Evolutionary conservation across 2,329 filamentous ascomycete genomes (phyloP).

Genomic region (Sporothrix protearum): DNA sequence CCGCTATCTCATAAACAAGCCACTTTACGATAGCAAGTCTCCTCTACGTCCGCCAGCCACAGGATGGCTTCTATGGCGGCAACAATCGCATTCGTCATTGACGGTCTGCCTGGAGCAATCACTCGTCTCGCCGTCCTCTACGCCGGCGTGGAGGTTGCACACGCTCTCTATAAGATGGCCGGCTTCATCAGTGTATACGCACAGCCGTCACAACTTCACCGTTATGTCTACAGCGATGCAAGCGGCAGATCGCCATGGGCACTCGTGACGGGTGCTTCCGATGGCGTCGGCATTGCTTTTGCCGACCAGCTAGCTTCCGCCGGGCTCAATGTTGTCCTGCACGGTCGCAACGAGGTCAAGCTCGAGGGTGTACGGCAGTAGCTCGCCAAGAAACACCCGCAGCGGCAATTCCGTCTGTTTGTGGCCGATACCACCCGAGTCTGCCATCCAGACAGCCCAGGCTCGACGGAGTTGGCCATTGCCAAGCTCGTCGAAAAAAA

Average conservation of each 20-base stretch:
- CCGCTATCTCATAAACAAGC: too few relatives aligned
- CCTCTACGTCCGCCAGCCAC: neutral
- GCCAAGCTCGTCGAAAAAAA: neutral
- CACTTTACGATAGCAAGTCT: neutral
- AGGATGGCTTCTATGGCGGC: neutral
- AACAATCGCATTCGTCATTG: neutral
- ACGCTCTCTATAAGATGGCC: neutral
- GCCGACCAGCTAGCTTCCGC: slow-evolving; percentile 47
- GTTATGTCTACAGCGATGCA: slow-evolving; percentile 40
- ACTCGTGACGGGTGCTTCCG: slow-evolving; percentile 40
- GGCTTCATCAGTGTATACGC: slow-evolving; percentile 12
- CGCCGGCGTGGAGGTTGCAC: neutral
- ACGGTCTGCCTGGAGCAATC: neutral
- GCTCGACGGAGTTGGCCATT: neutral
- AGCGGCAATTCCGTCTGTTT: slow-evolving; percentile 38
- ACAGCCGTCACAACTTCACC: slow-evolving; percentile 18
- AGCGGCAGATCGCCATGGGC: neutral
- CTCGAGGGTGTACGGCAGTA: slow-evolving; percentile 41
- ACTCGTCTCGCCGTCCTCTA: neutral
- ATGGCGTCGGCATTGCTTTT: slow-evolving; percentile 53
- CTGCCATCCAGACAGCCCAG: neutral
- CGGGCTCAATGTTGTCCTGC: slow-evolving; percentile 56
- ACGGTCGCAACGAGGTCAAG: slow-evolving; percentile 52
- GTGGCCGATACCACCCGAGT: slow-evolving; percentile 43
- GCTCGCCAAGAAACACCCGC: slow-evolving; percentile 42